phyloP scores from a whole-genome alignment of 2,329 filamentous ascomycete genomes.

The Chrysosporium keratinophilum region DNA sequence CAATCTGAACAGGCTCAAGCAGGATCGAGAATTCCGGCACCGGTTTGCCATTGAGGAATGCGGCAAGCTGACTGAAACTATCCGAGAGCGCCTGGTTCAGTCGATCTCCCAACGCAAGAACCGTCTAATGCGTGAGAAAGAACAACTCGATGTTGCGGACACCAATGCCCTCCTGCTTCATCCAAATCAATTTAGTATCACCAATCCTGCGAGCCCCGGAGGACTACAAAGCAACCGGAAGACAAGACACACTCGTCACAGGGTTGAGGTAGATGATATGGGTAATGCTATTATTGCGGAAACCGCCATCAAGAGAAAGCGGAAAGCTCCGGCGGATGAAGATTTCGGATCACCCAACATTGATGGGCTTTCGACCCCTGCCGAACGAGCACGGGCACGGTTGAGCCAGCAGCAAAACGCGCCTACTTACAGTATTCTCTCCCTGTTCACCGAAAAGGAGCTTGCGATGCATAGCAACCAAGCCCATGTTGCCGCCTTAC shows the following conservation, averaged over 20 bases:
- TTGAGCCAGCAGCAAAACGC: conserved; percentile 48
- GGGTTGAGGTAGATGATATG: conserved; percentile 44
- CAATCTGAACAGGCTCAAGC: conserved; percentile 46
- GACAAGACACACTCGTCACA: conserved; percentile 51
- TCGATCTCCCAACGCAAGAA: conserved; percentile 48
- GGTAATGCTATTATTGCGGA: conserved; percentile 40
- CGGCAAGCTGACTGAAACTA: conserved; percentile 46
- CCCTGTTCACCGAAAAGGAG: conserved; percentile 59
- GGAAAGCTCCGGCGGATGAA: conserved; percentile 47
- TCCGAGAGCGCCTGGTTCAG: conserved; percentile 52
- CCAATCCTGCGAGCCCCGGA: conserved; percentile 53
- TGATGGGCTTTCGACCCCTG: conserved; percentile 39
- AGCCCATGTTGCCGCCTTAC: conserved; percentile 49
- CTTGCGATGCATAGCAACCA: conserved; percentile 52
- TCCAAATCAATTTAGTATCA: conserved; percentile 56
- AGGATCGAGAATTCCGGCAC: conserved; percentile 48
- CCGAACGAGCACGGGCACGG: conserved; percentile 45
- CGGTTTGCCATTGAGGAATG: conserved; percentile 55
- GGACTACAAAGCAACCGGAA: conserved; percentile 52
- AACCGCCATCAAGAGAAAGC: conserved; percentile 46
- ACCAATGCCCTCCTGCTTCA: conserved; percentile 56
- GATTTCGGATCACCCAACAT: conserved; percentile 50
- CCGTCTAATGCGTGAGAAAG: conserved; percentile 53
- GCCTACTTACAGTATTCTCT: conserved; percentile 50
- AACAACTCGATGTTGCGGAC: conserved; percentile 56